These are phyloP conservation scores for Metschnikowia orientalis DNA, from an alignment of 805 yeast genomes.

Conservation along the genomic window DNA sequence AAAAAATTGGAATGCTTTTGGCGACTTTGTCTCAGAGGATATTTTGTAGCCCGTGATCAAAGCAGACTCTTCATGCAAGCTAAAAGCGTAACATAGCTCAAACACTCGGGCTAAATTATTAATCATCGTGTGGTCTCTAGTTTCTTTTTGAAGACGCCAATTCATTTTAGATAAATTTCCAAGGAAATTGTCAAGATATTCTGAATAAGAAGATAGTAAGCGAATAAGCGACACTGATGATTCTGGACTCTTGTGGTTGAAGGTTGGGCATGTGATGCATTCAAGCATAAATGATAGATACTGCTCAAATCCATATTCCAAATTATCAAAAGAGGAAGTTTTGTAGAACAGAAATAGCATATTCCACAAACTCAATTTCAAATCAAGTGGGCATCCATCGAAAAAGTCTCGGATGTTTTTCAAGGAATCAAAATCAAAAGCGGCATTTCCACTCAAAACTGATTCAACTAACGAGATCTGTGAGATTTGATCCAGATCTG, in stretches of 20 bases:
- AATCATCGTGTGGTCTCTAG: conserved; percentile 14
- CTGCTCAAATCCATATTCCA: conserved; percentile 48
- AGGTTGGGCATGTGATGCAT: conserved; percentile 24
- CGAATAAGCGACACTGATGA: conserved; percentile 44
- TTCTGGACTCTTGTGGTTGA: conserved; percentile 20
- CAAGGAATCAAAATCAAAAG: conserved; percentile 21
- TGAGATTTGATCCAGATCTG: not conserved
- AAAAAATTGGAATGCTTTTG: conserved; percentile 40
- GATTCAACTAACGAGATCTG: conserved; percentile 9
- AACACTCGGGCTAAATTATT: conserved; percentile 27
- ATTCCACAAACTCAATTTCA: conserved; percentile 73
- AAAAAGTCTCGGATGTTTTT: conserved; percentile 59
- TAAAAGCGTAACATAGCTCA: conserved; percentile 44
- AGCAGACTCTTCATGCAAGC: conserved; percentile 51
- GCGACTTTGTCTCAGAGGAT: conserved; percentile 43
- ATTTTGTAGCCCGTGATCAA: conserved; percentile 30
- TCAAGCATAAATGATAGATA: conserved; percentile 44
- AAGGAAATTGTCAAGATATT: conserved; percentile 40
- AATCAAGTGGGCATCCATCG: conserved; percentile 55
- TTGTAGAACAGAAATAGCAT: conserved; percentile 57
- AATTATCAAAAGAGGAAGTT: conserved; percentile 26
- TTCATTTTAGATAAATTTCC: conserved; percentile 19
- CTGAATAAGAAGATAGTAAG: conserved; percentile 51
- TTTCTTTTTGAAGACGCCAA: conserved; percentile 31
- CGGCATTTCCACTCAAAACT: conserved; percentile 13